Evolutionary conservation across 108 stramenopile species (phyloP).

Genomic region (Skeletonema potamos): DNA sequence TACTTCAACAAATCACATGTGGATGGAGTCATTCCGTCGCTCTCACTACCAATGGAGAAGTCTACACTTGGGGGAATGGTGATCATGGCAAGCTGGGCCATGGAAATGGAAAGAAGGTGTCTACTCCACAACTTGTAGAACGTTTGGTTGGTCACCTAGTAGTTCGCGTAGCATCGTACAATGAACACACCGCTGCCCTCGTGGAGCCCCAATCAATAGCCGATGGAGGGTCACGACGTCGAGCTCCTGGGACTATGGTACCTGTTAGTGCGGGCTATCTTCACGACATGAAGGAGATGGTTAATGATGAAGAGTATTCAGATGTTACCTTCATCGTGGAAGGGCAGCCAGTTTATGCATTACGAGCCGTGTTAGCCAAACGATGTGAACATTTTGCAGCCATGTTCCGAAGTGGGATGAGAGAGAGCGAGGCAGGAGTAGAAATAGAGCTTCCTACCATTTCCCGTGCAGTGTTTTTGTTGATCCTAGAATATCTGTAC

Average conservation of each 20-base stretch:
- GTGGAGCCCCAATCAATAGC: conserved; percentile 71
- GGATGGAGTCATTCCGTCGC: conserved; percentile 96
- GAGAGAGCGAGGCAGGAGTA: conserved; percentile 66
- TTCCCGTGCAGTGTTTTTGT: conserved; percentile 78
- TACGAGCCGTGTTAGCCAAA: conserved; percentile 83
- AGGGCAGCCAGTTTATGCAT: conserved; percentile 84
- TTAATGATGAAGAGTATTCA: conserved; percentile 88
- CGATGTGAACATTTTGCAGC: conserved; percentile 95
- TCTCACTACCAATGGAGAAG: conserved; percentile 67
- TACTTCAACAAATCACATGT: conserved; percentile 91
- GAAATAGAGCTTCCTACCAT: conserved; percentile 74
- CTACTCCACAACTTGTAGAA: conserved; percentile 85
- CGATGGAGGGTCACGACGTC: conserved; percentile 54
- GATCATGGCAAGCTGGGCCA: conserved; percentile 92
- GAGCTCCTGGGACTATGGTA: conserved; percentile 53
- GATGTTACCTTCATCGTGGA: conserved; percentile 95
- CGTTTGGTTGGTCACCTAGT: conserved; percentile 87
- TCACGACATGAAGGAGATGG: conserved; percentile 83
- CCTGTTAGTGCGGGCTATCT: conserved; percentile 76
- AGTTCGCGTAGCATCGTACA: conserved; percentile 94
- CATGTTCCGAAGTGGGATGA: conserved; percentile 96
- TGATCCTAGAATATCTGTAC: conserved; percentile 93
- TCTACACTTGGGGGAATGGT: conserved; percentile 86
- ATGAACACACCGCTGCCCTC: conserved; percentile 95
- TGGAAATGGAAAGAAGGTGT: conserved; percentile 85